Evolutionary conservation across 2,329 filamentous ascomycete genomes (phyloP).

Genomic region (Herpotrichia juniperi): DNA sequence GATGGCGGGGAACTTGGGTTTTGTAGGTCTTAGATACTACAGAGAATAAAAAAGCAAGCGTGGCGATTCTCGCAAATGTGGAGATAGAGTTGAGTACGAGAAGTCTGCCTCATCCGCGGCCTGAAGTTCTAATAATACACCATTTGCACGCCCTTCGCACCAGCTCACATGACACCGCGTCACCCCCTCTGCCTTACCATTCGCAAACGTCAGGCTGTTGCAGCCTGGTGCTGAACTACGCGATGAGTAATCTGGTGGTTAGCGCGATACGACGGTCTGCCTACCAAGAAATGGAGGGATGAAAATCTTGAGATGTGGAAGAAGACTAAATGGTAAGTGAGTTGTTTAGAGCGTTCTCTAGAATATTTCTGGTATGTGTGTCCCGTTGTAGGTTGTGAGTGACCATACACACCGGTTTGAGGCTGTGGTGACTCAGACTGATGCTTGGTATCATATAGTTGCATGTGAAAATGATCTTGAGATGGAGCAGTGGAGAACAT

Average conservation of each 20-base stretch:
- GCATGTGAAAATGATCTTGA: no score
- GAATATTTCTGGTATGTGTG: not conserved
- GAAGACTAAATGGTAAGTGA: not conserved
- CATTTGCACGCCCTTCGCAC: constrained; percentile 11
- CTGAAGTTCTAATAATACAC: constrained; percentile 12
- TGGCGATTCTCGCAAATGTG: constrained; percentile 2
- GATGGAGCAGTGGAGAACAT: not conserved
- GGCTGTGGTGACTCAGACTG: not conserved
- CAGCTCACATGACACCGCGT: constrained; percentile 32
- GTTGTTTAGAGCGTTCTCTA: not conserved
- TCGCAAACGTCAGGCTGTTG: constrained; percentile 9
- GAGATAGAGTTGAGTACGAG: not conserved
- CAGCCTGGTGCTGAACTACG: constrained; percentile 7
- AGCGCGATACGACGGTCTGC: constrained; percentile 1
- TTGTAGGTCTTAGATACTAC: not conserved
- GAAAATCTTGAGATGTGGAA: not conserved
- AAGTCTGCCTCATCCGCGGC: constrained; percentile 24
- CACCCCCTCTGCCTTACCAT: constrained; percentile 8
- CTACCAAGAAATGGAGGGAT: constrained; percentile 1
- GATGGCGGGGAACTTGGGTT: not conserved
- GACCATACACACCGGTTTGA: not conserved
- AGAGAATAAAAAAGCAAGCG: constrained; percentile 5
- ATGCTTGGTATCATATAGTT: not conserved
- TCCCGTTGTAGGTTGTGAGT: not conserved
- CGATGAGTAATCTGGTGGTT: constrained; percentile 8